Evolutionary conservation across 2,329 filamentous ascomycete species (phyloP).

Genomic region (Ascochyta koolunga): DNA sequence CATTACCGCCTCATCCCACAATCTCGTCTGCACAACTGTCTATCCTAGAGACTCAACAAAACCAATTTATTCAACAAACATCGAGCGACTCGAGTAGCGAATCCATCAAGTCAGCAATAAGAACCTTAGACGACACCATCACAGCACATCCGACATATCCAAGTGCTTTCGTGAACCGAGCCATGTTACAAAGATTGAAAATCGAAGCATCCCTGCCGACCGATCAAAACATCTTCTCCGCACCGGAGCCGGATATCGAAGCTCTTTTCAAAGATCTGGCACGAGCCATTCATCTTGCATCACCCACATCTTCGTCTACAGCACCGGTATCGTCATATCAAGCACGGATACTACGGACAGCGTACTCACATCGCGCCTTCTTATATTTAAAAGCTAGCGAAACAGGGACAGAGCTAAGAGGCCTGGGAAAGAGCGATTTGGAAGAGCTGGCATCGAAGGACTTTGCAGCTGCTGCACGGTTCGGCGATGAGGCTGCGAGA

Average conservation of each 20-base stretch:
- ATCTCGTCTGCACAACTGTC: slow-evolving; percentile 48
- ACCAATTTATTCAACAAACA: slow-evolving; percentile 52
- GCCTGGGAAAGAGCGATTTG: slow-evolving; percentile 48
- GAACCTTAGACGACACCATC: slow-evolving; percentile 62
- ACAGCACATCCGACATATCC: slow-evolving; percentile 68
- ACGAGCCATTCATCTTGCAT: slow-evolving; percentile 63
- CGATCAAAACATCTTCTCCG: slow-evolving; percentile 20
- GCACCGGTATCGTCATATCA: slow-evolving; percentile 54
- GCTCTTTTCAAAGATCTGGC: slow-evolving; percentile 45
- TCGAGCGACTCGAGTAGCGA: slow-evolving; percentile 20
- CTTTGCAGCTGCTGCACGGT: slow-evolving; percentile 61
- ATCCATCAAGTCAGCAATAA: slow-evolving; percentile 26
- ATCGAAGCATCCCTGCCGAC: slow-evolving; percentile 3
- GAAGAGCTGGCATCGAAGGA: slow-evolving; percentile 63
- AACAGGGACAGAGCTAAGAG: slow-evolving; percentile 40
- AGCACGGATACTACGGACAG: slow-evolving; percentile 70
- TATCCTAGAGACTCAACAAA: slow-evolving; percentile 49
- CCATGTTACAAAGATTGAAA: slow-evolving; percentile 67
- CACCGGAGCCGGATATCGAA: slow-evolving; percentile 18
- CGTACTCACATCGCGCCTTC: slow-evolving; percentile 71
- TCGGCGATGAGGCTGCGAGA: slow-evolving; percentile 62
- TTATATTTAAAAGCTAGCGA: slow-evolving; percentile 50
- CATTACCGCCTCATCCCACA: slow-evolving; percentile 49
- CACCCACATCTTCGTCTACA: slow-evolving; percentile 49
- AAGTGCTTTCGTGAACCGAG: slow-evolving; percentile 76